These are phyloP conservation scores for Hippophae gyantsensis DNA, from an alignment of 306 rosid genomes.

Conservation along the genomic window DNA sequence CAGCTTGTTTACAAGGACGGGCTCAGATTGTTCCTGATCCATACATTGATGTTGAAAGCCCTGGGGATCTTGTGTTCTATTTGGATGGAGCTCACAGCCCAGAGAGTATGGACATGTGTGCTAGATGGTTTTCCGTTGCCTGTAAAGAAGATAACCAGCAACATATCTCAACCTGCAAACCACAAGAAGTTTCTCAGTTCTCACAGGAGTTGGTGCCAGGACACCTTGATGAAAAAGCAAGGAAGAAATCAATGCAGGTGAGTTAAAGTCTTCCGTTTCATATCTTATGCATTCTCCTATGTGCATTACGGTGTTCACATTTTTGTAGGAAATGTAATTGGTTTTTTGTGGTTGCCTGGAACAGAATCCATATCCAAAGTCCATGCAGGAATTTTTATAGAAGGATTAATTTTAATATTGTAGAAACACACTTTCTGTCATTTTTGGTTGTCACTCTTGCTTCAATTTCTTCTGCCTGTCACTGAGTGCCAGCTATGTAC, in stretches of 20 bases:
- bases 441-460: conserved; percentile 1
- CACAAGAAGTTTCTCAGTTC: conserved; percentile 25
- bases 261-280: conserved; percentile 17
- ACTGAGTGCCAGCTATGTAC: conserved; percentile 13
- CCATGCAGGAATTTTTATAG: too few relatives aligned
- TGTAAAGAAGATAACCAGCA: conserved; percentile 24
- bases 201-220: conserved; percentile 33
- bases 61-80: conserved; percentile 60
- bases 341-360: too few relatives aligned
- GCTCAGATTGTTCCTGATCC: conserved; percentile 52
- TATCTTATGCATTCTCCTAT: not conserved
- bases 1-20: conserved; percentile 54
- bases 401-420: too few relatives aligned
- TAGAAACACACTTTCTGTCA: not conserved
- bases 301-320: too few relatives aligned
- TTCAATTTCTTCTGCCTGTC: conserved; percentile 14
- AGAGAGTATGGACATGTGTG: conserved; percentile 71
- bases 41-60: conserved; percentile 15
- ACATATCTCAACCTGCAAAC: conserved; percentile 28
- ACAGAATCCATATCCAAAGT: too few relatives aligned
- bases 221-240: conserved; percentile 21
- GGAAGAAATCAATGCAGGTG: conserved; percentile 58
- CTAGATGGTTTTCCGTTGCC: conserved; percentile 41
- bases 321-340: too few relatives aligned
- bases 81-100: conserved; percentile 91